Evolutionary conservation across 345 rosid species (phyloP).

Genomic region (Corchorus capsularis): DNA sequence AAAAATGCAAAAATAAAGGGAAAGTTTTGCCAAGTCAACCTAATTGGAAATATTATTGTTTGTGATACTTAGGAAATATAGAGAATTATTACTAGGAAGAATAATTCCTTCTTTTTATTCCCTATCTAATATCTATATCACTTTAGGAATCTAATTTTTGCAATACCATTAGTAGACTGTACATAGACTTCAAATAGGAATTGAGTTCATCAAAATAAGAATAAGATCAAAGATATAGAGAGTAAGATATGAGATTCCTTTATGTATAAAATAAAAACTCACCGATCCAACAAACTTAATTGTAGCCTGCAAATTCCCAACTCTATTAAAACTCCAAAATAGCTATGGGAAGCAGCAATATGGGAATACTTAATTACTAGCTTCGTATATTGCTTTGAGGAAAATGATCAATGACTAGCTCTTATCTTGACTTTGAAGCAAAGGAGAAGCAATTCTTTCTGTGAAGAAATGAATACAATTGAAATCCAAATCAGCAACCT

Average conservation of each 20-base stretch:
- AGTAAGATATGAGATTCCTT: not conserved
- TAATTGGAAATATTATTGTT: not conserved
- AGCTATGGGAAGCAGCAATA: not conserved
- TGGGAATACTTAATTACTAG: not conserved
- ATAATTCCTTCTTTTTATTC: not conserved
- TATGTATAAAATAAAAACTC: no score
- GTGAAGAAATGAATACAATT: not conserved
- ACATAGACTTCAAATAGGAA: not conserved
- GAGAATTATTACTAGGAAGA: not conserved
- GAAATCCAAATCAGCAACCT: constrained; percentile 3
- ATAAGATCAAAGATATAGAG: no score
- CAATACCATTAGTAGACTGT: not conserved
- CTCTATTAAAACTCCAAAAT: no score
- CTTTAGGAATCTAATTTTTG: not conserved
- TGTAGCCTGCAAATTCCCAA: not conserved
- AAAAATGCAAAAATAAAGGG: constrained; percentile 3
- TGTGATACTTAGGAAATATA: not conserved
- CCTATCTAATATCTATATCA: not conserved
- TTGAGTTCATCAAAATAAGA: not conserved
- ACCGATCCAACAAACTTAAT: not conserved
- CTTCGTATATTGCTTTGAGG: not conserved
- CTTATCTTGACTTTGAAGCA: constrained; percentile 4
- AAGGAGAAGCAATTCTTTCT: not conserved
- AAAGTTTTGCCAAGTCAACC: no score
- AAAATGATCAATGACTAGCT: not conserved